A percentile compares a stretch with the other conserved stretches of the same genome.
Evolutionary conservation across 140 eudicot genomes (phyloP).

Genomic region (Flaveria floridana): DNA sequence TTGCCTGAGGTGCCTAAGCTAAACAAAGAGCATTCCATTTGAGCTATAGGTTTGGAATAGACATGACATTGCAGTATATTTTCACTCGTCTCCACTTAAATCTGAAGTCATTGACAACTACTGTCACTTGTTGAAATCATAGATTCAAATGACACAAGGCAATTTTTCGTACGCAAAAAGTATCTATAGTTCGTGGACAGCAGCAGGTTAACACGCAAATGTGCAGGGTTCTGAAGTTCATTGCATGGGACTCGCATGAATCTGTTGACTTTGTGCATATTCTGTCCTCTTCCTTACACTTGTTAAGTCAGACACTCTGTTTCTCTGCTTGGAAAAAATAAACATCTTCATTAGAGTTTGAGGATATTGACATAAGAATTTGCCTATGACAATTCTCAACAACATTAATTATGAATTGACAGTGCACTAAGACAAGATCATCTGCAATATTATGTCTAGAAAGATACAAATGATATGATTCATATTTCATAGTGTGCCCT

Average conservation of each 20-base stretch:
- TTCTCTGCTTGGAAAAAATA: slow-evolving; percentile 9
- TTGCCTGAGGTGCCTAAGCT: neutral
- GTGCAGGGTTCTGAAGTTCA: slow-evolving; percentile 15
- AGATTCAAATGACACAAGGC: neutral
- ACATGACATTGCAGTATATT: slow-evolving; percentile 4
- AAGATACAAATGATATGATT: slow-evolving; percentile 9
- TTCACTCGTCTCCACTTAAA: neutral
- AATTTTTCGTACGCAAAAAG: neutral
- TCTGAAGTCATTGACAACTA: slow-evolving; percentile 6
- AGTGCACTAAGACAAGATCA: neutral
- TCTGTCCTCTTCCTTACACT: neutral
- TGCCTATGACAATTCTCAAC: slow-evolving; percentile 13
- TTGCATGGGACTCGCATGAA: neutral
- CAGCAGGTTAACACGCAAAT: slow-evolving; percentile 11
- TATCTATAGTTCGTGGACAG: slow-evolving; percentile 4
- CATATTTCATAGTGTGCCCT: neutral
- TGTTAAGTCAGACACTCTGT: neutral
- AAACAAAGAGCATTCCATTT: neutral
- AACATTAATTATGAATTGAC: neutral
- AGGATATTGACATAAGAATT: neutral
- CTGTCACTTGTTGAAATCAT: neutral
- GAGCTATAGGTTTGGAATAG: slow-evolving; percentile 21
- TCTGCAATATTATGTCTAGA: neutral
- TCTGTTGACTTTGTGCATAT: slow-evolving; percentile 17
- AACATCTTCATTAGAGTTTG: slow-evolving; percentile 18